A percentile compares a stretch with the other conserved stretches of the same genome.
Evolutionary conservation across 306 rosid species (phyloP).

Genomic region (Vigna trinervia): DNA sequence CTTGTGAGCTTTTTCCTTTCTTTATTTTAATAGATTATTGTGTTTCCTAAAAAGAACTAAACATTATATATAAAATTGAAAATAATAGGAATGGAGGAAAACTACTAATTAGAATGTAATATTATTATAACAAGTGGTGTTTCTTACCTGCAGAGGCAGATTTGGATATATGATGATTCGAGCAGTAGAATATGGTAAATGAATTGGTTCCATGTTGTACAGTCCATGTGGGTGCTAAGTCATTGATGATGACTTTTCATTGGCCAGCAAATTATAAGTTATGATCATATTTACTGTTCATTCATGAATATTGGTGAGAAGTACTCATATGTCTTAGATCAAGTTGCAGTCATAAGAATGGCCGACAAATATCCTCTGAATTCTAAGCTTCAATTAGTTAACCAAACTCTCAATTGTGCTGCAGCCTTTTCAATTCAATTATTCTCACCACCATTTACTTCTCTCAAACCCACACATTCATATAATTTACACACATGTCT

Average conservation of each 20-base stretch:
- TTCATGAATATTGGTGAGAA: constrained; percentile 29
- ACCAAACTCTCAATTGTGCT: constrained; percentile 1
- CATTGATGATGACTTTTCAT: constrained; percentile 61
- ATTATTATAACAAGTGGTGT: too few relatives aligned
- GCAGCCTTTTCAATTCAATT: constrained; percentile 2
- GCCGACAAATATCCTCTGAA: constrained; percentile 13
- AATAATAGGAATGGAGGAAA: too few relatives aligned
- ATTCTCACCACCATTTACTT: neutral
- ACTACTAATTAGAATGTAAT: too few relatives aligned
- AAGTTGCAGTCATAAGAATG: neutral
- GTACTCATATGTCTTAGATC: neutral
- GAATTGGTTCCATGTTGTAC: constrained; percentile 21
- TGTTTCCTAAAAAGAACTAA: too few relatives aligned
- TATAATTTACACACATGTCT: too few relatives aligned
- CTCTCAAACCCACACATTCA: too few relatives aligned
- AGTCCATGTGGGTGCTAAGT: constrained; percentile 55
- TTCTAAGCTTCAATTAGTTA: constrained; percentile 18
- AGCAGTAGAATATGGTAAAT: constrained; percentile 9
- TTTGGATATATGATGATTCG: constrained; percentile 20
- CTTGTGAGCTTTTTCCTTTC: too few relatives aligned
- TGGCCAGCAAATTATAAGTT: constrained; percentile 27
- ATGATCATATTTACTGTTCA: constrained; percentile 36
- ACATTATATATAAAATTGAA: too few relatives aligned
- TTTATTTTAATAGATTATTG: too few relatives aligned
- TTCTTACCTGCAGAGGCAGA: neutral